A percentile compares a stretch with the other conserved stretches of the same genome.
phyloP scores from a whole-genome alignment of 2,329 filamentous ascomycete genomes.

The Colletotrichum truncatum region DNA sequence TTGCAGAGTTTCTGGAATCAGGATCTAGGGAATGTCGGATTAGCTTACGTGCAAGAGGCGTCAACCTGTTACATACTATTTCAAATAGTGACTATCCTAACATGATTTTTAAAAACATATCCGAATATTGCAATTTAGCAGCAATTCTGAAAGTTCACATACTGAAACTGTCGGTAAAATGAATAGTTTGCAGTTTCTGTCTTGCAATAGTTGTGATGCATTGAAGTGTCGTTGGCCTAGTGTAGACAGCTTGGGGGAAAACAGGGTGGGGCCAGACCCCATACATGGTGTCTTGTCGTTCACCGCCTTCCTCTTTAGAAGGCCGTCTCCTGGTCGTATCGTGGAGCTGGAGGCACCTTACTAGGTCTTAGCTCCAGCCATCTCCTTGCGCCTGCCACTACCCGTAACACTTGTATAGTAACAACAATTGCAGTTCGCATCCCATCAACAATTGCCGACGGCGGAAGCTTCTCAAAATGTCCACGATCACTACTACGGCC shows the following conservation, averaged over 20 bases:
- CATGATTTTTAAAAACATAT: too few relatives aligned
- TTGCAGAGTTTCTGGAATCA: too few relatives aligned
- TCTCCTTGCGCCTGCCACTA: not conserved
- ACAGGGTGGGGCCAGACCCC: not conserved
- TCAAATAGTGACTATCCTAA: too few relatives aligned
- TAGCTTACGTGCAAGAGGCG: too few relatives aligned
- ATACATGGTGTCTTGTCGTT: not conserved
- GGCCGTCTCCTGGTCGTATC: not conserved
- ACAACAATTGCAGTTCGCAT: not conserved
- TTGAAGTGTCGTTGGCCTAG: not conserved
- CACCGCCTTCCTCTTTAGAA: not conserved
- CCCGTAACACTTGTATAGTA: not conserved
- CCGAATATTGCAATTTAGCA: too few relatives aligned
- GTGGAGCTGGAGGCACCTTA: not conserved
- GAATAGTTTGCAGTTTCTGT: too few relatives aligned
- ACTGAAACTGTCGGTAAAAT: too few relatives aligned
- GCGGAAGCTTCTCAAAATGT: constrained; percentile 64
- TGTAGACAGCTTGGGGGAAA: not conserved
- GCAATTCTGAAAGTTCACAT: too few relatives aligned
- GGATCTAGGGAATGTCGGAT: too few relatives aligned
- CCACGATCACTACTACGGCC: constrained; percentile 80
- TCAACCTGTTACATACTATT: too few relatives aligned
- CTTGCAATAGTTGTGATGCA: too few relatives aligned
- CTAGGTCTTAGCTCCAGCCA: not conserved
- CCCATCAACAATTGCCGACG: not conserved